These are phyloP conservation scores for Auriscalpium vulgare DNA, from an alignment of 768 basidiomycete genomes.

Conservation along the genomic window DNA sequence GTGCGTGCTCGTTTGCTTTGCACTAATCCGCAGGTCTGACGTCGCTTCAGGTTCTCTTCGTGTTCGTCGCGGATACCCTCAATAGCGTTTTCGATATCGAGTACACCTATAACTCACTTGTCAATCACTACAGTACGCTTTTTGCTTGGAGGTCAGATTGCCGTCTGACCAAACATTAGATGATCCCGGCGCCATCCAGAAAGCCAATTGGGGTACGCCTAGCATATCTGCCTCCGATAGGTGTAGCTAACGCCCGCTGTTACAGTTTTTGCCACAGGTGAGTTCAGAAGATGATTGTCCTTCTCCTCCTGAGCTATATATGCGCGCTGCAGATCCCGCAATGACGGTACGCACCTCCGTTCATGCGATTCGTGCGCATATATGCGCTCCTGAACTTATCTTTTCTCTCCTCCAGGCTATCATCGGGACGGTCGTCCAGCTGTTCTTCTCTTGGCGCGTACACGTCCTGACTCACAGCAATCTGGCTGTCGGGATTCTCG, in stretches of 20 bases:
- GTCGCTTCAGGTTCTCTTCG: neutral
- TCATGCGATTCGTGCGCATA: neutral
- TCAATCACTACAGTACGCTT: conserved; percentile 6
- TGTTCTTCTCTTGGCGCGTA: conserved; percentile 11
- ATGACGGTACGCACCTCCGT: neutral
- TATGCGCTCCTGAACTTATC: neutral
- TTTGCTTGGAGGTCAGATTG: neutral
- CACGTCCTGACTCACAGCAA: conserved; percentile 1
- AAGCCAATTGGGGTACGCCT: conserved; percentile 6
- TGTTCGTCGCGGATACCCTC: conserved; percentile 6
- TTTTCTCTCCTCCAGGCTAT: neutral
- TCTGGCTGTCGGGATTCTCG: neutral
- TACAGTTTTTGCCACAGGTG: conserved; percentile 5
- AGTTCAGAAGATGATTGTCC: neutral
- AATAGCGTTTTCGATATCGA: conserved; percentile 7
- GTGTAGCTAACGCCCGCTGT: neutral
- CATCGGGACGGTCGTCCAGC: conserved; percentile 6
- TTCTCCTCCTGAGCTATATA: neutral
- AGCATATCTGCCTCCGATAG: too few species aligned
- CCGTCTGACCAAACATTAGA: neutral
- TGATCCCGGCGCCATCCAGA: conserved; percentile 1
- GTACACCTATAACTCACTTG: conserved; percentile 4
- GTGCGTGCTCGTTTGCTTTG: neutral
- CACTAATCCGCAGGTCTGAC: neutral
- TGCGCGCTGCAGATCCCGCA: conserved; percentile 2